Evolutionary conservation across 768 basidiomycete species (phyloP), one percentile per base, ranked within the genome.

Genomic region (Chalciporus piperatus): DNA sequence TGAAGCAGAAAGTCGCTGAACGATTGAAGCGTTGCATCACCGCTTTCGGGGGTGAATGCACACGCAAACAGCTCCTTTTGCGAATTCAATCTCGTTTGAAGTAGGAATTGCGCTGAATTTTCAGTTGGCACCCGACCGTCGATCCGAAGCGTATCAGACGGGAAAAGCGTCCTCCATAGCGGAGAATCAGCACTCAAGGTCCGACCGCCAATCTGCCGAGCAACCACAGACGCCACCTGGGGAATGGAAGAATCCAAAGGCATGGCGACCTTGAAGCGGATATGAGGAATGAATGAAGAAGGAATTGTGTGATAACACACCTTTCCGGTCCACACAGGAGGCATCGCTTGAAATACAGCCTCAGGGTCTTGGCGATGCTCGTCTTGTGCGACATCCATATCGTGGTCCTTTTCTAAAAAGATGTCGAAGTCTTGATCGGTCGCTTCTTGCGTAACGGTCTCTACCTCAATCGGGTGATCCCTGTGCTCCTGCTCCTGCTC

Each of bases 361-460:
- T 79, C 76, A 41, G 76, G 73, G 17, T 69, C 73, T 47, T 77
- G 77, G 14, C 63, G 63, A 28, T 52, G 59, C 40, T 55, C 50
- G 14, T 41, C 59, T 47, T 45, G 61, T 43, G 57, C 60, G 35
- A 68, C 58, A 4, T 60, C 67, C 14, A 59, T 54, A 1, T 77
- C 74, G 25, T 75, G 67, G 14, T 81, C 79, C 54, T 84, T 80
- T 51, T 87, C 82, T 35, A 94, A 70, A 61, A 92, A 85, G 83
- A 92, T 88, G 59, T 92, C 91, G 60, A 94, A 92, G 65, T 92
- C 91, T 55, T 83, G 80, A 68, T 92, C 91, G 47, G 84, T 82
- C 10, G 84, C 77, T 53, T 76, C 80, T 45, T 58, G 60, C 16
- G 63, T 59, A 19, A 58, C 42, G 51, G 56, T 32, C 23, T 74